These are phyloP conservation scores for Cladophialophora bantiana DNA, from an alignment of 2,329 filamentous ascomycete genomes.

Conservation along the genomic window DNA sequence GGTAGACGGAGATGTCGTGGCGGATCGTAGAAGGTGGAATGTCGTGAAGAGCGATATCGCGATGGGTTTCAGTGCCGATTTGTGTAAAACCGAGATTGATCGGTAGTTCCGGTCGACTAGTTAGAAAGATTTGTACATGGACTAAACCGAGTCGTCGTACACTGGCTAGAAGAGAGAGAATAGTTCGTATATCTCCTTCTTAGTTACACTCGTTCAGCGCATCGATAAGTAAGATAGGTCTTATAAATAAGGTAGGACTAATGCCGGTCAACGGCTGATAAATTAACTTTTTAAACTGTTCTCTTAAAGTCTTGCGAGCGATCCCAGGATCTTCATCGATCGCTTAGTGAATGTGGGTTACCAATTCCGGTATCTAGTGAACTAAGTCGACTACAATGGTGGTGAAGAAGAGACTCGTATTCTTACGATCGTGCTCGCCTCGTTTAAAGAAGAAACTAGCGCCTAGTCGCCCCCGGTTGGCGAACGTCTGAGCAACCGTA, in stretches of 20 bases:
- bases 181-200: conserved; percentile 38
- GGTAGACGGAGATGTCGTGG: conserved; percentile 24
- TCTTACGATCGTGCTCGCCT: conserved; percentile 50
- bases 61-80: conserved; percentile 33
- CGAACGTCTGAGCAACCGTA: conserved; percentile 42
- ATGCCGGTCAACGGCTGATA: conserved; percentile 38
- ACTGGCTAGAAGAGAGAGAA: conserved; percentile 39
- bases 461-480: conserved; percentile 11
- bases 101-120: conserved; percentile 44
- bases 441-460: conserved; percentile 49
- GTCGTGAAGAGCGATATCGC: conserved; percentile 42
- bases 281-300: conserved; percentile 44
- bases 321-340: conserved; percentile 43
- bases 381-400: conserved; percentile 51
- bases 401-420: conserved; percentile 46
- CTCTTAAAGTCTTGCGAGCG: conserved; percentile 37
- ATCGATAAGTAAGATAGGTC: conserved; percentile 42
- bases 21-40: conserved; percentile 38
- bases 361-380: conserved; percentile 42
- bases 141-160: conserved; percentile 25
- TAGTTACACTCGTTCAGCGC: conserved; percentile 44
- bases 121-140: conserved; percentile 43
- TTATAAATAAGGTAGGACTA: background rate
- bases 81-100: conserved; percentile 40
- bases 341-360: conserved; percentile 30